Percentiles rank a stretch among this genome's conserved stretches.
phyloP scores from a whole-genome alignment of 225 moss, liverwort and hornwort genomes.

The Bryum argenteum region DNA sequence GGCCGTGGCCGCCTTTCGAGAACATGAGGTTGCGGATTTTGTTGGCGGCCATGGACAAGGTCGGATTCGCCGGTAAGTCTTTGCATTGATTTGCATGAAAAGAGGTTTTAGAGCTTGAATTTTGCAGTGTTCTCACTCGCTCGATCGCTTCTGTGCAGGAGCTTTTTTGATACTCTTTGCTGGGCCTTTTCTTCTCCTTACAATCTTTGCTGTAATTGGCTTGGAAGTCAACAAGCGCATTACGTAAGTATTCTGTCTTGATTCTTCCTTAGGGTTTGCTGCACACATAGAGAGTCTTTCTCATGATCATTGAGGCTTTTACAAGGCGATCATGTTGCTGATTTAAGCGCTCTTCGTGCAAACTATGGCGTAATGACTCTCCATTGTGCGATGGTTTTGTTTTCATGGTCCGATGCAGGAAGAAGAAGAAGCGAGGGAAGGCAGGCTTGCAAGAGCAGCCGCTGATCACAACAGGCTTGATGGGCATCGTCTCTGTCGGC shows the following conservation, averaged over 20 bases:
- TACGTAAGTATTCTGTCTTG: constrained; percentile 37
- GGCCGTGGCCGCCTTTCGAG: constrained; percentile 27
- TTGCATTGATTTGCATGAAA: not conserved
- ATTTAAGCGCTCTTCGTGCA: no score
- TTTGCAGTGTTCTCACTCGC: no score
- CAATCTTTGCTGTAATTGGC: constrained; percentile 33
- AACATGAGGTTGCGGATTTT: not conserved
- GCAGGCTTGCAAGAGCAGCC: constrained; percentile 51
- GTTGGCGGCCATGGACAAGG: constrained; percentile 7
- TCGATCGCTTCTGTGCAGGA: constrained; percentile 30
- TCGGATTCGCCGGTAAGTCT: constrained; percentile 40
- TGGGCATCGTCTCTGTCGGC: constrained; percentile 60
- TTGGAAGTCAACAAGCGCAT: constrained; percentile 45
- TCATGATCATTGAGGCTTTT: not conserved
- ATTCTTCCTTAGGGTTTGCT: constrained; percentile 10
- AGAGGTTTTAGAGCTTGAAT: no score
- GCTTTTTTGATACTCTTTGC: constrained; percentile 37
- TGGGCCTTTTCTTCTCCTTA: constrained; percentile 44
- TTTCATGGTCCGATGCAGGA: constrained; percentile 25
- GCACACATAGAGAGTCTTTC: no score
- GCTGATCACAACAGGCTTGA: constrained; percentile 48
- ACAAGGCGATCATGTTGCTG: no score
- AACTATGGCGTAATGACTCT: no score
- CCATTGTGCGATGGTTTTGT: not conserved
- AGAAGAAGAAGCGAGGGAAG: constrained; percentile 43